Percentiles rank a stretch among this genome's conserved stretches.
Conservation (phyloP, 495 filamentous ascomycete species). For the Penicillium longicatenatum region DNA sequence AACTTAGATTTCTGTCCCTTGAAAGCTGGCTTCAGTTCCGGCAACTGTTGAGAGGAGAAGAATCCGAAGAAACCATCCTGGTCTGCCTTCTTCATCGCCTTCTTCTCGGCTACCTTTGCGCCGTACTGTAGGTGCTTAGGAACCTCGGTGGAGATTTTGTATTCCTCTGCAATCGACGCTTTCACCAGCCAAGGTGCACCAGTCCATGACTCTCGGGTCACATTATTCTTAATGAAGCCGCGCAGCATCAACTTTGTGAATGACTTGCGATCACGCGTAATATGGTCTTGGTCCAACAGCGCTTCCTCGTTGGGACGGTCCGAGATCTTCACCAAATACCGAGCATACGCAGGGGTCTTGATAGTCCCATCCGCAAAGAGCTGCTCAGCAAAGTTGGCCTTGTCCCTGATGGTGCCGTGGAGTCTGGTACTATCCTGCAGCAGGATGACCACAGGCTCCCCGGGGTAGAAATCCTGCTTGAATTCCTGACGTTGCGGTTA, state of each 20-base stretch:
- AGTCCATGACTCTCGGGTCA: slow-evolving; percentile 87
- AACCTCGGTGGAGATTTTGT: slow-evolving; percentile 80
- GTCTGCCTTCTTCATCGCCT: slow-evolving; percentile 69
- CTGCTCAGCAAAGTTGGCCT: slow-evolving; percentile 72
- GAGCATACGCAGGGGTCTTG: slow-evolving; percentile 65
- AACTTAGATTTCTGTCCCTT: slow-evolving; percentile 74
- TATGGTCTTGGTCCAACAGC: slow-evolving; percentile 76
- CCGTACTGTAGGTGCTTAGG: slow-evolving; percentile 82
- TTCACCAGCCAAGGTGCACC: slow-evolving; percentile 97
- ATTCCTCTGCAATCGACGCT: slow-evolving; percentile 76
- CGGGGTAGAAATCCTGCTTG: slow-evolving; percentile 90
- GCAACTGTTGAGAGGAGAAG: slow-evolving; percentile 59
- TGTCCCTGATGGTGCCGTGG: slow-evolving; percentile 81
- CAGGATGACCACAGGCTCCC: slow-evolving; percentile 78
- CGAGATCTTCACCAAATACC: slow-evolving; percentile 77
- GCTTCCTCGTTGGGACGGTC: slow-evolving; percentile 72
- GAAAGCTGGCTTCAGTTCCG: slow-evolving; percentile 77
- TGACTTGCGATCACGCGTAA: slow-evolving; percentile 84
- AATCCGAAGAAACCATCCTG: slow-evolving; percentile 57
- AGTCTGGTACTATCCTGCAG: slow-evolving; percentile 69
- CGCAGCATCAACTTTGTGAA: slow-evolving; percentile 95
- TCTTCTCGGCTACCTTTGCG: slow-evolving; percentile 74
- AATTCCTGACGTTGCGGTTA: slow-evolving; percentile 69
- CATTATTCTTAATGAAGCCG: slow-evolving; percentile 92
- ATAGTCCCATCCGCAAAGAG: slow-evolving; percentile 64